Conservation (phyloP, 2,329 filamentous ascomycete genomes). For the Fusarium chuoi region DNA sequence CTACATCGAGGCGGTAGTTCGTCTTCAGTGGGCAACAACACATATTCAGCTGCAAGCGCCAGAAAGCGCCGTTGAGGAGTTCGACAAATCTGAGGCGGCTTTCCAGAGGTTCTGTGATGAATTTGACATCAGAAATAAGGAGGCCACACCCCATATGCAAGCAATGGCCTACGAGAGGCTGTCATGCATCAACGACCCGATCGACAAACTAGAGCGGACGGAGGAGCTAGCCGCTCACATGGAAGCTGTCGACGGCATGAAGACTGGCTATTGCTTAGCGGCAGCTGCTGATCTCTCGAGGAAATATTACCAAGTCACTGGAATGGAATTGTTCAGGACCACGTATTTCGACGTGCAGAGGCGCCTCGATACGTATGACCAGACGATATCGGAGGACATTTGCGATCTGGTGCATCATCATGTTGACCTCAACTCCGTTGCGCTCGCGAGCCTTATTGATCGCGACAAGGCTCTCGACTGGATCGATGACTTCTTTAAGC, state of each 20-base stretch:
- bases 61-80: background rate
- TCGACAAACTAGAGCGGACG: background rate
- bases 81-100: background rate
- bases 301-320: background rate
- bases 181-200: background rate
- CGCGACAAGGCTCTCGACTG: background rate
- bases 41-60: background rate
- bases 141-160: background rate
- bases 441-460: background rate
- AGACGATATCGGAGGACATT: background rate
- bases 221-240: background rate
- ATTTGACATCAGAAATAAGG: background rate
- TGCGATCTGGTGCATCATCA: background rate
- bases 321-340: background rate
- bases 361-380: background rate
- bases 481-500: background rate
- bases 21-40: background rate
- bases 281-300: background rate
- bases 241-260: background rate
- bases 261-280: background rate
- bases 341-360: background rate
- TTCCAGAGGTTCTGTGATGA: background rate
- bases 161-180: background rate
- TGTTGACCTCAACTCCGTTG: background rate
- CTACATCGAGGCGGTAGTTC: background rate